Conservation (phyloP, 345 rosid species). For the Boechera stricta region DNA sequence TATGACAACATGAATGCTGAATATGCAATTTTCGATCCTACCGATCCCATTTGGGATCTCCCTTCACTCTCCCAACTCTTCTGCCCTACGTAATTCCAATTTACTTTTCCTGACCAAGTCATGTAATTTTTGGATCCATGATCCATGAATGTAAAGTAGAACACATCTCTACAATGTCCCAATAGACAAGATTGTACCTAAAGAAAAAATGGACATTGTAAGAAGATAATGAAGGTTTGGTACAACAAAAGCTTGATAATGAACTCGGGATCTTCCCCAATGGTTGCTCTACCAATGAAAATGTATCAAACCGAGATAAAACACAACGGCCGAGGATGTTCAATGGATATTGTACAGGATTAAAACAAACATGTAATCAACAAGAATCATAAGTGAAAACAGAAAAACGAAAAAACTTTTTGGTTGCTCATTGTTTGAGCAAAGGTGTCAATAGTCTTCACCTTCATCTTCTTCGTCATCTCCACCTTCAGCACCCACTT, state of each 20-base stretch:
- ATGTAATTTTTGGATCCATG: slow-evolving; percentile 25
- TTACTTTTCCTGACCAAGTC: slow-evolving; percentile 2
- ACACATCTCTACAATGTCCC: slow-evolving; percentile 41
- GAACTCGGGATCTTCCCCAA: slow-evolving; percentile 35
- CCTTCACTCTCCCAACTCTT: slow-evolving; percentile 59
- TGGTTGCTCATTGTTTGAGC: slow-evolving; percentile 8
- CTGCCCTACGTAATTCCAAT: slow-evolving; percentile 45
- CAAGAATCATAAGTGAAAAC: slow-evolving; percentile 35
- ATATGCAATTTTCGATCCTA: slow-evolving; percentile 48
- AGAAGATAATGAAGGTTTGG: slow-evolving; percentile 37
- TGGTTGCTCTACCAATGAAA: slow-evolving; percentile 33
- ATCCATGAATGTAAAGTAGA: slow-evolving; percentile 44
- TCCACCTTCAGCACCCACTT: slow-evolving; percentile 70
- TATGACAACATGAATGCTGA: slow-evolving; percentile 45
- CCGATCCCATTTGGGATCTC: slow-evolving; percentile 70
- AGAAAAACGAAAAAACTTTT: not conserved
- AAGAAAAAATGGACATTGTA: slow-evolving; percentile 38
- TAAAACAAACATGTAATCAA: slow-evolving; percentile 30
- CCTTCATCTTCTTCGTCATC: slow-evolving; percentile 67
- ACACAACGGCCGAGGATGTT: not conserved
- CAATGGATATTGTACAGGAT: slow-evolving; percentile 43
- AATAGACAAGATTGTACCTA: slow-evolving; percentile 40
- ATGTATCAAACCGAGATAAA: slow-evolving; percentile 18
- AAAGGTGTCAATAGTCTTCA: slow-evolving; percentile 53
- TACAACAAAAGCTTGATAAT: slow-evolving; percentile 34